Conservation (phyloP, 2,329 filamentous ascomycete species). For the Fusarium falciforme region DNA sequence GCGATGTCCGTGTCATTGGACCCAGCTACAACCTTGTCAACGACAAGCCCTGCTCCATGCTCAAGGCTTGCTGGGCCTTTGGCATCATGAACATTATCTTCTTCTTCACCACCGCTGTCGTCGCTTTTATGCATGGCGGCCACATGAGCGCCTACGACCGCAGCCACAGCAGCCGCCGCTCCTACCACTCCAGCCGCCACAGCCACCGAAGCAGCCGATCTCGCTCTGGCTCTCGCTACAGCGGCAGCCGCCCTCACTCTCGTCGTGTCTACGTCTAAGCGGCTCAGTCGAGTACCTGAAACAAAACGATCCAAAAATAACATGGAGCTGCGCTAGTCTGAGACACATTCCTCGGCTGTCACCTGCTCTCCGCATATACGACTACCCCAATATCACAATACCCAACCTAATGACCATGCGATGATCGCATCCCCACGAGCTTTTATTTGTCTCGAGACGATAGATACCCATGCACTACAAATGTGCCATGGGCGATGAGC, state of each 20-base stretch:
- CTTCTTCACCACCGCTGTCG: slow-evolving; percentile 80
- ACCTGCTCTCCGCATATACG: slow-evolving; percentile 13
- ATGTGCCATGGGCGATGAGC: slow-evolving; percentile 7
- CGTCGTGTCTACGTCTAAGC: slow-evolving; percentile 60
- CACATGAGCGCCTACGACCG: slow-evolving; percentile 59
- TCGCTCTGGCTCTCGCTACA: slow-evolving; percentile 51
- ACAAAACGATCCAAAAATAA: slow-evolving; percentile 3
- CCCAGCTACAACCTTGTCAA: slow-evolving; percentile 64
- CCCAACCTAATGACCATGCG: slow-evolving; percentile 19
- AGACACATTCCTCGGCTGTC: not conserved
- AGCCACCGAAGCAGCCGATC: slow-evolving; percentile 53
- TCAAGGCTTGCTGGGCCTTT: slow-evolving; percentile 90
- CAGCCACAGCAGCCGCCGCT: slow-evolving; percentile 46
- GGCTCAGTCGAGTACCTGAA: not conserved
- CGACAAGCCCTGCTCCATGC: slow-evolving; percentile 87
- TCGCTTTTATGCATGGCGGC: slow-evolving; percentile 72
- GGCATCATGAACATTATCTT: slow-evolving; percentile 88
- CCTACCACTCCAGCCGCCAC: slow-evolving; percentile 53
- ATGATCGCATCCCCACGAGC: slow-evolving; percentile 16
- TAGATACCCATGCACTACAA: slow-evolving; percentile 8
- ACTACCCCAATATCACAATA: slow-evolving; percentile 28
- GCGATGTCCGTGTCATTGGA: slow-evolving; percentile 67
- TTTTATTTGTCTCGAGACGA: slow-evolving; percentile 16
- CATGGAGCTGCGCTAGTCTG: slow-evolving; percentile 2
- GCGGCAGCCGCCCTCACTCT: slow-evolving; percentile 61